Conservation (phyloP, 106 monocot species). For the Acorus gramineus region DNA sequence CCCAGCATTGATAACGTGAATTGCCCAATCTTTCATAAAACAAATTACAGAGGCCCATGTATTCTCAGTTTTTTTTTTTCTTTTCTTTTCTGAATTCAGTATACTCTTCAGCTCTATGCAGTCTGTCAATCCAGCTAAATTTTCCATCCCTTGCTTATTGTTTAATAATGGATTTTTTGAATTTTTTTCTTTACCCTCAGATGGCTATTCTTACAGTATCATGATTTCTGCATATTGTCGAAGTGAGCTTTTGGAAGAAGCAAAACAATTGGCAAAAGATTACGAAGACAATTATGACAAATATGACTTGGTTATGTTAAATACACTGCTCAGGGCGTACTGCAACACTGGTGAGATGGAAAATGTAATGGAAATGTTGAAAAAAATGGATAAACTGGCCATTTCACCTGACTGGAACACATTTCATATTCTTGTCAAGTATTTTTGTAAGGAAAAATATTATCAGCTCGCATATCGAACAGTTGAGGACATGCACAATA, state of each 20-base stretch:
- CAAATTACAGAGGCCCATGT: too few relatives aligned
- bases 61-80: too few relatives aligned
- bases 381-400: conserved; percentile 67
- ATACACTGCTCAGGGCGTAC: conserved; percentile 76
- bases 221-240: conserved; percentile 92
- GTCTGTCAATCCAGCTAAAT: too few relatives aligned
- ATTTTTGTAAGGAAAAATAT: conserved; percentile 68
- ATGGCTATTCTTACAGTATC: conserved; percentile 82
- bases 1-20: too few relatives aligned
- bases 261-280: conserved; percentile 65
- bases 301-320: conserved; percentile 87
- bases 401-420: conserved; percentile 93
- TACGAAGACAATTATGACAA: conserved; percentile 60
- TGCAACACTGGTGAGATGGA: conserved; percentile 84
- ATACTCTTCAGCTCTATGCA: too few relatives aligned
- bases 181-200: conserved; percentile 35
- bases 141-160: not conserved
- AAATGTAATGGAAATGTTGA: conserved; percentile 67
- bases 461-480: conserved; percentile 83
- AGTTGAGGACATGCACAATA: conserved; percentile 74
- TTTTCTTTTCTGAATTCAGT: too few relatives aligned
- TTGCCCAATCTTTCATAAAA: too few relatives aligned
- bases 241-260: conserved; percentile 45
- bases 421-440: conserved; percentile 84
- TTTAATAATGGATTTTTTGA: not conserved